Evolutionary conservation across 495 filamentous ascomycete genomes (phyloP).

Genomic region (Xylaria grammica): DNA sequence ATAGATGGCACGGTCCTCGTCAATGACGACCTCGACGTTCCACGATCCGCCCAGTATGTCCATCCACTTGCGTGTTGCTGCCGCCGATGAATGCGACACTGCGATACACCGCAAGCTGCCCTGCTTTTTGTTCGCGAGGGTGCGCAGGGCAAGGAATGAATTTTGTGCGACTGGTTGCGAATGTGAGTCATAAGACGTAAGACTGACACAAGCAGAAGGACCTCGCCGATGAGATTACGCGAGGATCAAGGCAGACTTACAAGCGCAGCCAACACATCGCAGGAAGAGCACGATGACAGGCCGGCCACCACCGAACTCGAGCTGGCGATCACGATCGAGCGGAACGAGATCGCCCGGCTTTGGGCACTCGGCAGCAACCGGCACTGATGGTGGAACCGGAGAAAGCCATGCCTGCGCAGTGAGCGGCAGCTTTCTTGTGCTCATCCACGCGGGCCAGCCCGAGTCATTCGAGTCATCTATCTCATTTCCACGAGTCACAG

Average conservation of each 20-base stretch:
- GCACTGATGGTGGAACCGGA: slow-evolving; percentile 50
- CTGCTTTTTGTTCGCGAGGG: slow-evolving; percentile 48
- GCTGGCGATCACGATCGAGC: slow-evolving; percentile 47
- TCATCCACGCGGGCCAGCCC: slow-evolving; percentile 45
- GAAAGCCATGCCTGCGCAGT: slow-evolving; percentile 53
- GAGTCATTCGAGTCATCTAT: slow-evolving; percentile 36
- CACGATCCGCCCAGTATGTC: slow-evolving; percentile 53
- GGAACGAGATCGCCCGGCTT: slow-evolving; percentile 55
- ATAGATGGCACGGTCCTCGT: slow-evolving; percentile 56
- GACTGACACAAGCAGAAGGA: not conserved
- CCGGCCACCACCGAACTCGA: slow-evolving; percentile 43
- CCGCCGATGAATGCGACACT: slow-evolving; percentile 56
- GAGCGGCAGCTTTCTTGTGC: slow-evolving; percentile 48
- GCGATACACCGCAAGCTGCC: slow-evolving; percentile 54
- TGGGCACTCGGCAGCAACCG: slow-evolving; percentile 44
- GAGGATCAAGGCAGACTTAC: slow-evolving; percentile 32
- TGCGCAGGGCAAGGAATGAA: slow-evolving; percentile 55
- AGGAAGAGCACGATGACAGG: slow-evolving; percentile 57
- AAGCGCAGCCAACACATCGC: slow-evolving; percentile 62
- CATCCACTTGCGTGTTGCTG: slow-evolving; percentile 55
- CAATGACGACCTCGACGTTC: slow-evolving; percentile 56
- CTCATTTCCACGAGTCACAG: slow-evolving; percentile 28
- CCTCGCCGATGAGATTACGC: not conserved
- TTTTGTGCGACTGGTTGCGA: slow-evolving; percentile 56
- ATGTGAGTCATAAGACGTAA: not conserved